Evolutionary conservation across 192 early-diverging fungal species (phyloP).

Genomic region (Jimgerdemannia lactiflua): DNA sequence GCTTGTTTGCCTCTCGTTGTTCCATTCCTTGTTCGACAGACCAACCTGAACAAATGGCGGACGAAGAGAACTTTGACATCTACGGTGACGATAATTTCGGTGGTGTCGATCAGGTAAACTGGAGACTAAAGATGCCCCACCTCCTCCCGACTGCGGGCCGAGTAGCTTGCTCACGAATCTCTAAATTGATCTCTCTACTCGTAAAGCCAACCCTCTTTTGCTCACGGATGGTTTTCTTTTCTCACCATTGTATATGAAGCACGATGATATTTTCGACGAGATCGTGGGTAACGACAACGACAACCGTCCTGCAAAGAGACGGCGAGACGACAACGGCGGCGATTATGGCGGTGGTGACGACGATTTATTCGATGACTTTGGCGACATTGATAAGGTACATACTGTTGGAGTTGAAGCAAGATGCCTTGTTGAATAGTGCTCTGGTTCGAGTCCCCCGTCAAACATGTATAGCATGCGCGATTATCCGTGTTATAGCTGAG

Average conservation of each 20-base stretch:
- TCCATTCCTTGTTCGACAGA: background rate
- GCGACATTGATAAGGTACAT: slow-evolving; percentile 32
- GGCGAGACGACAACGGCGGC: slow-evolving; percentile 8
- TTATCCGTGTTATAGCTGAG: too few relatives aligned
- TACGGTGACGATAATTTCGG: slow-evolving; percentile 28
- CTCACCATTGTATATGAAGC: background rate
- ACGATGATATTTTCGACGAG: slow-evolving; percentile 36
- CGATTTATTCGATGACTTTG: slow-evolving; percentile 37
- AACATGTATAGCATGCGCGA: too few relatives aligned
- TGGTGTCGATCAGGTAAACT: slow-evolving; percentile 12
- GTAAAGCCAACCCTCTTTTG: background rate
- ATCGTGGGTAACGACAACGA: slow-evolving; percentile 24
- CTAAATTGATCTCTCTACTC: too few relatives aligned
- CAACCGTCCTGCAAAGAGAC: slow-evolving; percentile 19
- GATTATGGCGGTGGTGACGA: slow-evolving; percentile 22
- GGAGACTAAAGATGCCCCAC: background rate
- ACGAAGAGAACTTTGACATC: slow-evolving; percentile 22
- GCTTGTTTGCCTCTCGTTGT: background rate
- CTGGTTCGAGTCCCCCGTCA: too few relatives aligned
- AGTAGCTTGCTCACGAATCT: too few relatives aligned
- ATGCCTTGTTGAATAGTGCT: too few relatives aligned
- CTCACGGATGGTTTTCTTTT: background rate
- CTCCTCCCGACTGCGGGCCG: too few relatives aligned
- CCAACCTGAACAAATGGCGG: slow-evolving; percentile 12
- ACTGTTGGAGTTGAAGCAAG: background rate